phyloP scores from a whole-genome alignment of 2,329 filamentous ascomycete species.

The Colletotrichum horii region DNA sequence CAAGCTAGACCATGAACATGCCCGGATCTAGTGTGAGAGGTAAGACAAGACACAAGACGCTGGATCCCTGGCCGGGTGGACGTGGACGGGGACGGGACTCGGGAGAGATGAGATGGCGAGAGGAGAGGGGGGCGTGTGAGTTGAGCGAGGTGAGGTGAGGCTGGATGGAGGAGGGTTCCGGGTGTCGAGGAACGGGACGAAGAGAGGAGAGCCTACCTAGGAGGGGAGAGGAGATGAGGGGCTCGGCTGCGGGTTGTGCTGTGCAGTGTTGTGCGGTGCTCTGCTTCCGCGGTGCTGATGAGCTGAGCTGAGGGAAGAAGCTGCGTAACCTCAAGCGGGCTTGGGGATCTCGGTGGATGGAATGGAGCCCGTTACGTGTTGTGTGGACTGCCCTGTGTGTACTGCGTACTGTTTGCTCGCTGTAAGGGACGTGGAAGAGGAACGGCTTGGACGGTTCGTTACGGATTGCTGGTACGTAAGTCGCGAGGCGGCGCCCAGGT shows the following conservation, averaged over 20 bases:
- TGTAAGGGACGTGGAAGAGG: background rate
- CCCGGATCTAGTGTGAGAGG: constrained; percentile 3
- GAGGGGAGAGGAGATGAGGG: background rate
- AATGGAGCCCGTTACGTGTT: constrained; percentile 1
- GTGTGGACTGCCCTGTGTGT: background rate
- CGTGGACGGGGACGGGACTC: background rate
- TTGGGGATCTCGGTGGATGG: background rate
- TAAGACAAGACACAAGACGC: constrained; percentile 2
- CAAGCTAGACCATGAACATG: constrained; percentile 8
- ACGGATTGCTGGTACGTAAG: background rate
- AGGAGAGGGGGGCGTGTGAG: background rate
- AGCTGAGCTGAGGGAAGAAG: background rate
- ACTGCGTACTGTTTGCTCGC: too few relatives aligned
- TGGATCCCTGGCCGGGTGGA: background rate
- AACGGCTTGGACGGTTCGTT: background rate
- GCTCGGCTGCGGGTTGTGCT: background rate
- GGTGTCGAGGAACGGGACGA: background rate
- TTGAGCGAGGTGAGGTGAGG: background rate
- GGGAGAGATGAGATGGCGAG: background rate
- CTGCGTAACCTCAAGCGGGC: background rate
- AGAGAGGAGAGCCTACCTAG: background rate
- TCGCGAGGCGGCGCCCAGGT: background rate
- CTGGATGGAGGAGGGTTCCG: background rate
- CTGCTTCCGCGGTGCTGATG: background rate
- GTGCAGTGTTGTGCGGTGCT: background rate